Percentiles rank a stretch among this genome's conserved stretches.
Evolutionary conservation across 202 grass and related monocot genomes (phyloP).

Genomic region (Musa balbisiana): DNA sequence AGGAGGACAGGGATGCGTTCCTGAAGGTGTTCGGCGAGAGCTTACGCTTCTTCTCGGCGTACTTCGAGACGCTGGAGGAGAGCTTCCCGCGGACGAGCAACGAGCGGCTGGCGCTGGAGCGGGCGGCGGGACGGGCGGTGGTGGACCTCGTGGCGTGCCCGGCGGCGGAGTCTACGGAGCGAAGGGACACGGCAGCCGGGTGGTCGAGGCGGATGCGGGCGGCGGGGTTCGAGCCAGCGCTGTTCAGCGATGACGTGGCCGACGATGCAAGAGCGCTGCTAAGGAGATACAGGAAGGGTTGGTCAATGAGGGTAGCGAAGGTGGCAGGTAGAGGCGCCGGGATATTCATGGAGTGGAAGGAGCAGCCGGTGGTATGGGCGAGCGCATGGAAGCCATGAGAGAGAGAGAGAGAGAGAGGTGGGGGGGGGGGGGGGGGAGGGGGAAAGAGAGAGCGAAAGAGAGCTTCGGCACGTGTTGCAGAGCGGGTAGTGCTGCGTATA

Average conservation of each 20-base stretch:
- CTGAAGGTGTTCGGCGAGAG: neutral
- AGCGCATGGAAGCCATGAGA: slow-evolving; percentile 8
- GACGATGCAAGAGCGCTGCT: slow-evolving; percentile 12
- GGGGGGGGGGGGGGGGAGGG: too few relatives aligned
- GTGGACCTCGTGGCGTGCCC: slow-evolving; percentile 12
- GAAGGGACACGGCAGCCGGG: neutral
- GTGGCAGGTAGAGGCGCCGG: neutral
- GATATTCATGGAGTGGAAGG: slow-evolving; percentile 3
- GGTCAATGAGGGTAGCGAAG: neutral
- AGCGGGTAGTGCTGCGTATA: too few relatives aligned
- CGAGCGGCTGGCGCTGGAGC: slow-evolving; percentile 8
- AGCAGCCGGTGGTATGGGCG: slow-evolving; percentile 10
- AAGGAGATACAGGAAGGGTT: slow-evolving; percentile 7
- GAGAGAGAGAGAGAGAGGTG: too few relatives aligned
- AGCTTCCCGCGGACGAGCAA: slow-evolving; percentile 14
- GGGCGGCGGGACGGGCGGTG: neutral
- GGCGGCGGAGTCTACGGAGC: neutral
- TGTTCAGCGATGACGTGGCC: slow-evolving; percentile 5
- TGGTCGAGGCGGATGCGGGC: neutral
- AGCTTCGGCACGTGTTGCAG: too few relatives aligned
- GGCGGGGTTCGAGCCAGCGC: neutral
- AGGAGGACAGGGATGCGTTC: slow-evolving; percentile 5
- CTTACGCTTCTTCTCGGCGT: slow-evolving; percentile 7
- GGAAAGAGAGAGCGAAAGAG: too few relatives aligned
- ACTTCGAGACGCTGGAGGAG: slow-evolving; percentile 8